These are phyloP conservation scores for Salix purpurea DNA, from an alignment of 345 rosid genomes.

Conservation along the genomic window DNA sequence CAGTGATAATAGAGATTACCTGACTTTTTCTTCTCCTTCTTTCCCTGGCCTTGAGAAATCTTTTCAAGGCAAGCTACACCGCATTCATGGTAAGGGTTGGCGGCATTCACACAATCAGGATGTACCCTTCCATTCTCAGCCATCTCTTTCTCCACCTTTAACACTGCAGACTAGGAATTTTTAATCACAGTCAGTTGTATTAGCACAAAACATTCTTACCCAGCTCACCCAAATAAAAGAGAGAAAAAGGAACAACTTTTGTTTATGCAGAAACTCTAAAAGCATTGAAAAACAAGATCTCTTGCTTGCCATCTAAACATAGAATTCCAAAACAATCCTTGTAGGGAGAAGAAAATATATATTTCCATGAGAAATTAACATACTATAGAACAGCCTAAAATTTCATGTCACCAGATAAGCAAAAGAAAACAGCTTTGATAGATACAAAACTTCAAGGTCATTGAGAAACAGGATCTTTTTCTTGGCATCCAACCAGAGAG, in stretches of 20 bases:
- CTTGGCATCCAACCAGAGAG: no score
- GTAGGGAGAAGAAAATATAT: not conserved
- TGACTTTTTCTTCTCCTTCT: conserved; percentile 19
- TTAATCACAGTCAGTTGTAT: not conserved
- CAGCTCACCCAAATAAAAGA: not conserved
- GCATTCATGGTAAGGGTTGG: conserved; percentile 36
- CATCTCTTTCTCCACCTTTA: conserved; percentile 19
- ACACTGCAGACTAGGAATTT: not conserved
- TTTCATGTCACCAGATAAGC: no score
- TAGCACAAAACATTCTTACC: not conserved
- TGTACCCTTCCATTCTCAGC: conserved; percentile 27
- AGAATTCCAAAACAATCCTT: not conserved
- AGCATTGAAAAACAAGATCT: not conserved
- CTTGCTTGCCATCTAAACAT: not conserved
- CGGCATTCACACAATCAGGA: conserved; percentile 24
- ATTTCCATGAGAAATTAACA: no score
- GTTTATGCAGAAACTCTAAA: not conserved
- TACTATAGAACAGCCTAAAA: no score
- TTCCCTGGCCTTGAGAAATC: conserved; percentile 13
- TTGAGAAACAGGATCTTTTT: no score
- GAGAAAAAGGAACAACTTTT: not conserved
- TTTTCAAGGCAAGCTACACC: conserved; percentile 29
- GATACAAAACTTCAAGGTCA: no score
- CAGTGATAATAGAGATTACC: conserved; percentile 10
- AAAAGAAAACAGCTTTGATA: no score